Base-by-base conservation (phyloP, 352 stramenopile genomes). In the Elongisporangium prolatum region DNA sequence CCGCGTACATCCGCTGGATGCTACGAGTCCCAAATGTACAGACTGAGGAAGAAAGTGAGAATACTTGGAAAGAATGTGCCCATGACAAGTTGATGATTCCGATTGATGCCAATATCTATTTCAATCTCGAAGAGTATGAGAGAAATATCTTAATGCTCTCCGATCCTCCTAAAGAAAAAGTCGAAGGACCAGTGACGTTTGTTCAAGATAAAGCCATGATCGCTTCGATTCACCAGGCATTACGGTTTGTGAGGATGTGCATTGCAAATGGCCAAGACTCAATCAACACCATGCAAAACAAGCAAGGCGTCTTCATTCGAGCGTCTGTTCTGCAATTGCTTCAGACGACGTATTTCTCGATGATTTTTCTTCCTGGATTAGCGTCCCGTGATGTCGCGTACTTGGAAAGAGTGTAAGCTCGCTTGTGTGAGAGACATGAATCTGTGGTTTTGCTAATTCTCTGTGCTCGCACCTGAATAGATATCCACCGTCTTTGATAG, bases 241-340 rank as follows among this genome's bases (percentile, higher is more conserved):
- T 10, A 25, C 24, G 22, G 25, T 4, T 20, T 17, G 38, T 16
- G 3, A 18, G 18, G 11, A 13, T 24, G 50, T 18, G 34, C 2
- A 22, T 10, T 9, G 24, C 44, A 48, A 54, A 25, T 40, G 10
- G 21, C 21, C 50, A 52, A 48, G 49, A 50, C n/a, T 21, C 21
- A 58, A 22, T 51, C 22, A 21, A 21, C 48, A n/a, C 14, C 5
- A 9, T 40, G 28, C 28, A 9, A 40, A 40, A 8, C 2, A 13
- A 40, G 28, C 5, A 40, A 8, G 48, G 13, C 4, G 8, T 65
- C 1, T 68, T 65, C 34, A 48, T 65, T 34, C 61, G 61, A 11
- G 61, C 61, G 18, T 57, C 50, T 1, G 61, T 68, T 18, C 57
- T 68, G 1, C 57, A 68, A 47, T 37, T 68, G n/a, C 22, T 68